Evolutionary conservation across 306 rosid genomes (phyloP).

Genomic region (Psophocarpus tetragonolobus): DNA sequence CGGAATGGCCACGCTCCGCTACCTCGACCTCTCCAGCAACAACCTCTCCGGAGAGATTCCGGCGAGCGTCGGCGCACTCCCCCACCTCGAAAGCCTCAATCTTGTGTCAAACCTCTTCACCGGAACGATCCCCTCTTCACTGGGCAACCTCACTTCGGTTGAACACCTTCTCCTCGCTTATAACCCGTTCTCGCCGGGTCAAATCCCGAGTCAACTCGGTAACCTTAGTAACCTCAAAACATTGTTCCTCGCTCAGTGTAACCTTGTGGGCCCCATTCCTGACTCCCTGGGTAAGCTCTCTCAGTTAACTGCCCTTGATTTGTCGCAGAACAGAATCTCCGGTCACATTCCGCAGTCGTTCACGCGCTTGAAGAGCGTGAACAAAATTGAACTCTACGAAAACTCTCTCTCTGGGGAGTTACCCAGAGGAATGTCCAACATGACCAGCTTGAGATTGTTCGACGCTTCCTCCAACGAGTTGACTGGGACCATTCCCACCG

Average conservation of each 20-base stretch:
- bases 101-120: conserved; percentile 39
- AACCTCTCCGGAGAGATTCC: conserved; percentile 64
- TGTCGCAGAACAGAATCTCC: conserved; percentile 47
- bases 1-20: conserved; percentile 37
- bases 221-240: conserved; percentile 46
- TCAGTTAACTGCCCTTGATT: conserved; percentile 43
- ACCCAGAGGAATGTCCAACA: conserved; percentile 48
- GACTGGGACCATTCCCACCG: conserved; percentile 57
- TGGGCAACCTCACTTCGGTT: conserved; percentile 47
- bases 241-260: conserved; percentile 39
- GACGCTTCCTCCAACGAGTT: conserved; percentile 63
- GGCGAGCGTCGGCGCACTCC: conserved; percentile 43
- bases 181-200: conserved; percentile 48
- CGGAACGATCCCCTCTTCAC: conserved; percentile 45
- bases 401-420: conserved; percentile 62
- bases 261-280: conserved; percentile 59
- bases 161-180: conserved; percentile 53
- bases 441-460: conserved; percentile 45
- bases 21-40: conserved; percentile 56
- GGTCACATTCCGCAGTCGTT: conserved; percentile 57
- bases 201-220: conserved; percentile 52
- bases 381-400: conserved; percentile 51
- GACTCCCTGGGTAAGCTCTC: conserved; percentile 34
- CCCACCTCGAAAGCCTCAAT: conserved; percentile 39
- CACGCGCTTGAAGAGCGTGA: conserved; percentile 36